Evolutionary conservation across 208 protist genomes (phyloP), one percentile per base, ranked within the genome.

Genomic region (Willaertia magna): DNA sequence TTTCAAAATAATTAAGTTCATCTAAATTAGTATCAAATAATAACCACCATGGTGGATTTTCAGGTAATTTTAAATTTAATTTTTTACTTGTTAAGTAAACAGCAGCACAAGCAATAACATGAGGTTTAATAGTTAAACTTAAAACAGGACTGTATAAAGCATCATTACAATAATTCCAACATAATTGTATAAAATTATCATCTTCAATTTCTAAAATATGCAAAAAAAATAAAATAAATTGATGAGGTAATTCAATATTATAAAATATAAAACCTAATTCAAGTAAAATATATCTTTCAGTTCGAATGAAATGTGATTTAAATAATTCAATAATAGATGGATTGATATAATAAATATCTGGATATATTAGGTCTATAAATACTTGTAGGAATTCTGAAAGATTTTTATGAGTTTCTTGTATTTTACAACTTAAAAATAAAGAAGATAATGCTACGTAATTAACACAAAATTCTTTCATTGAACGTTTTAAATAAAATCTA

Each of bases 141-240:
- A 81, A 51, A 51, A 51, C 30, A 40, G 40, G 39, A 20, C 43
- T 40, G 48, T 43, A n/a, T n/a, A 81, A 81, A 7, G 76, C 76
- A 51, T 81, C 76, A 39, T 81, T 81, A 39, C 76, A 81, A 81
- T 51, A 81, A 51, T 81, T 81, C 76, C 76, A 81, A 81, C 43
- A 40, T 2, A 6, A 51, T 51, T 81, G 76, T 30, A n/a, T 51
- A 22, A 81, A 51, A 39, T 40, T 30, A 51, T 81, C 76, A n/a
- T 51, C 30, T 9, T 67, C 26, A 18, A 12, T 43, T 40, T 81
- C 76, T 9, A 81, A 39, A 51, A 81, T 81, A 42, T 81, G 76
- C 76, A 81, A 40, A 42, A 51, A 30, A 40, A 81, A 81, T 22
- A 81, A 81, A 81, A 81, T 81, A 18, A 51, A 81, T 39, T 26